Percentiles rank a stretch among this genome's conserved stretches.
Evolutionary conservation across 805 yeast species (phyloP).

Genomic region (Priceomyces castillae): DNA sequence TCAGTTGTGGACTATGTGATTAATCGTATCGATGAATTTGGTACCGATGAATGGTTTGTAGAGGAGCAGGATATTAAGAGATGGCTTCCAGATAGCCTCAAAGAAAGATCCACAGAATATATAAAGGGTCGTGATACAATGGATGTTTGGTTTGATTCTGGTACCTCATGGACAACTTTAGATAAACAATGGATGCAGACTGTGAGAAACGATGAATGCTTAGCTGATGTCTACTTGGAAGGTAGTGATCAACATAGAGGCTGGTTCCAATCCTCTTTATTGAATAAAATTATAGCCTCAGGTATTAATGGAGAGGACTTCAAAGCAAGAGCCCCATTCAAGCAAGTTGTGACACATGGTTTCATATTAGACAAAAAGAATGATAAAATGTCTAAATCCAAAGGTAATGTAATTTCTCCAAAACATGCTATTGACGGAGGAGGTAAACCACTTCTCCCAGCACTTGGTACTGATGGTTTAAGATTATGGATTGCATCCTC

Average conservation of each 20-base stretch:
- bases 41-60: conserved; percentile 81
- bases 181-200: conserved; percentile 35
- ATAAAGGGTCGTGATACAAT: conserved; percentile 82
- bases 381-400: conserved; percentile 89
- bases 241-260: conserved; percentile 99
- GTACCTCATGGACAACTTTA: conserved; percentile 81
- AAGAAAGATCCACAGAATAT: conserved; percentile 42
- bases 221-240: conserved; percentile 83
- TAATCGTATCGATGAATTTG: conserved; percentile 50
- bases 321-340: conserved; percentile 55
- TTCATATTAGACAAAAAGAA: conserved; percentile 85
- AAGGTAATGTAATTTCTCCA: conserved; percentile 81
- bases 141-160: conserved; percentile 99
- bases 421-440: conserved; percentile 62
- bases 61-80: conserved; percentile 47
- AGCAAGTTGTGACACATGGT: conserved; percentile 84
- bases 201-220: conserved; percentile 25
- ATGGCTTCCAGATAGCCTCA: conserved; percentile 69
- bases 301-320: conserved; percentile 41
- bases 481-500: conserved; percentile 89
- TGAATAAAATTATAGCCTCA: conserved; percentile 63
- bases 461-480: conserved; percentile 86
- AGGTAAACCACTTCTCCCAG: conserved; percentile 43
- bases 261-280: conserved; percentile 94
- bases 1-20: conserved; percentile 58